phyloP scores from a whole-genome alignment of 345 rosid genomes.

The Triadica sebifera region DNA sequence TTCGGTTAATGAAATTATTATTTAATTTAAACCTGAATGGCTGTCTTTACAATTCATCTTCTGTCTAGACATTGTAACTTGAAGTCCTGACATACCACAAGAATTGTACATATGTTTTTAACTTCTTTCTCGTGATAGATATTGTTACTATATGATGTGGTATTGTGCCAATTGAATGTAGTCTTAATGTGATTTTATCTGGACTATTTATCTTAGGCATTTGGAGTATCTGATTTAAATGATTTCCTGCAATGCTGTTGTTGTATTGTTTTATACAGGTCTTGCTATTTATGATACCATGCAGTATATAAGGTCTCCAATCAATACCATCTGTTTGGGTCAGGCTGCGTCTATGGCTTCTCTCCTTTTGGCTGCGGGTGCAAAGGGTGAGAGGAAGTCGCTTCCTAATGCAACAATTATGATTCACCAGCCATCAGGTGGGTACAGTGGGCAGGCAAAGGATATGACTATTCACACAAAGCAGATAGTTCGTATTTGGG shows the following conservation, averaged over 20 bases:
- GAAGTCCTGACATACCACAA: background rate
- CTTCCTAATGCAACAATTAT: slow-evolving; percentile 90
- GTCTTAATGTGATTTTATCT: background rate
- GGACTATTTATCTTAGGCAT: background rate
- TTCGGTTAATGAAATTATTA: background rate
- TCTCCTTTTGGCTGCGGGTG: slow-evolving; percentile 89
- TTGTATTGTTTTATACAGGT: slow-evolving; percentile 39
- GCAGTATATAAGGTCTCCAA: slow-evolving; percentile 92
- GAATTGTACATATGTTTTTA: background rate
- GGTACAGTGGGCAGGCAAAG: slow-evolving; percentile 94
- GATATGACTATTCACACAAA: slow-evolving; percentile 91
- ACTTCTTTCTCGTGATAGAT: background rate
- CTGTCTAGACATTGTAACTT: background rate
- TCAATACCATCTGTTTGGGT: slow-evolving; percentile 87
- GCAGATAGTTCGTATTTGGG: slow-evolving; percentile 95
- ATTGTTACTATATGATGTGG: background rate
- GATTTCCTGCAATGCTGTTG: background rate
- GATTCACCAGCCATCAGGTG: slow-evolving; percentile 99
- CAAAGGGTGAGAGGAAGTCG: slow-evolving; percentile 85
- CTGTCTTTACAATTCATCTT: background rate
- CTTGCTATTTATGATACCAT: slow-evolving; percentile 97
- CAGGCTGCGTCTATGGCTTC: slow-evolving; percentile 99
- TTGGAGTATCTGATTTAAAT: background rate
- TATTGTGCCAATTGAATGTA: background rate
- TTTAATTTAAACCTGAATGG: background rate